Conservation (phyloP, 1,284 basidiomycete genomes). For the Sporisorium iseilematis-ciliati region DNA sequence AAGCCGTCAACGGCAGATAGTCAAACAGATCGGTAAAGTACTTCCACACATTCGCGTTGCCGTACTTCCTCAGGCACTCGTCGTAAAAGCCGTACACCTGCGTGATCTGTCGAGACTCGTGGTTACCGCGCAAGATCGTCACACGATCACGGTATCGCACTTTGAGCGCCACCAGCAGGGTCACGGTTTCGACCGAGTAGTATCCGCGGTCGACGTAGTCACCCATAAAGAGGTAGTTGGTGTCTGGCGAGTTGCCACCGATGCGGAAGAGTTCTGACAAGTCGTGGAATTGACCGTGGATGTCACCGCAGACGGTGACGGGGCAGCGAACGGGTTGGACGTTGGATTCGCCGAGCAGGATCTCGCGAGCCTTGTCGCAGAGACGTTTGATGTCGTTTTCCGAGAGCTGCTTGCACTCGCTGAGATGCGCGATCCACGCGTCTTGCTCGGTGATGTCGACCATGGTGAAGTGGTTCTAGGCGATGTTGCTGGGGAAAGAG, state of each 20-base stretch:
- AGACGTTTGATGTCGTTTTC: conserved; percentile 97
- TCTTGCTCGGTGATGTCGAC: conserved; percentile 69
- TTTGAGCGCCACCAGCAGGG: conserved; percentile 97
- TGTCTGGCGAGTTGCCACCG: conserved; percentile 98
- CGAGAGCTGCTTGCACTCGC: conserved; percentile 96
- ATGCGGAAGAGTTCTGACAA: conserved; percentile 99
- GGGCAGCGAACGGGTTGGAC: conserved; percentile 92
- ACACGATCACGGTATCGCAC: conserved; percentile 97
- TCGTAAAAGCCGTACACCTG: conserved; percentile 99
- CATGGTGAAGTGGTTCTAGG: conserved; percentile 37
- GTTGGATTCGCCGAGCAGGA: conserved; percentile 79
- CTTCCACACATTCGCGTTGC: conserved; percentile 99
- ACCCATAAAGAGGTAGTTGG: conserved; percentile 99
- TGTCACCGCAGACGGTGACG: conserved; percentile 75
- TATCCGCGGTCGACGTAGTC: conserved; percentile 99
- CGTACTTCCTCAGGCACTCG: conserved; percentile 99
- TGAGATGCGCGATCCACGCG: conserved; percentile 92
- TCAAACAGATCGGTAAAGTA: conserved; percentile 99
- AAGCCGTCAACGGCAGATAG: conserved; percentile 93
- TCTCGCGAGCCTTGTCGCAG: conserved; percentile 99
- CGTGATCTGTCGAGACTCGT: conserved; percentile 99
- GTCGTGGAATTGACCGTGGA: conserved; percentile 97
- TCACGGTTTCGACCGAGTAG: conserved; percentile 99
- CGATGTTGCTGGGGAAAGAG: background rate
- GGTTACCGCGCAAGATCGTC: conserved; percentile 97